Conservation (phyloP, 768 basidiomycete species). For the Melanogaster broomeanus region DNA sequence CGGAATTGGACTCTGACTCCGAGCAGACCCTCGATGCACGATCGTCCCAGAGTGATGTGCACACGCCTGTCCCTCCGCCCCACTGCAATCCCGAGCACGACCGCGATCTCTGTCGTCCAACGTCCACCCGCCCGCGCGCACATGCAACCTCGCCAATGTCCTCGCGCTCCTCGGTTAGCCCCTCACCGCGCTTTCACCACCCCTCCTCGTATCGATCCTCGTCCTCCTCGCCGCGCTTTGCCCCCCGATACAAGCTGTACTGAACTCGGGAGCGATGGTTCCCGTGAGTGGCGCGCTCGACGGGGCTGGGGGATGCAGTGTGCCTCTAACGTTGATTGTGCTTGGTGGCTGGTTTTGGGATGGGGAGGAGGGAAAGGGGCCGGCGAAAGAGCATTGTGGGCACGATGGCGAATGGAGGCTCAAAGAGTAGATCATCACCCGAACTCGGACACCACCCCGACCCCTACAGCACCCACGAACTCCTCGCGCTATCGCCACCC, state of each 20-base stretch:
- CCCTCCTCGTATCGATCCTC: too few relatives aligned
- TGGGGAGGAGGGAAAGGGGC: conserved; percentile 25
- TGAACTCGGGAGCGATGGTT: conserved; percentile 58
- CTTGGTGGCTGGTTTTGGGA: conserved; percentile 90
- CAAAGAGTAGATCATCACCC: background rate
- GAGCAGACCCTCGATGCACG: too few relatives aligned
- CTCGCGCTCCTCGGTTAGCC: background rate
- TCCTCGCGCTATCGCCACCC: background rate
- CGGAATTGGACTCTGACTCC: too few relatives aligned
- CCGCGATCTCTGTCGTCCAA: background rate
- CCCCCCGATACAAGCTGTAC: conserved; percentile 75
- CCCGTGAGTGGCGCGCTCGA: conserved; percentile 70
- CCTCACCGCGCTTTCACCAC: conserved; percentile 79
- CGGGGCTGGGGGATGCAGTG: conserved; percentile 72
- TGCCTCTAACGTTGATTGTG: conserved; percentile 88
- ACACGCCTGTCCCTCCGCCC: conserved; percentile 6
- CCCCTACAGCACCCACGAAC: too few relatives aligned
- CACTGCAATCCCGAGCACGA: background rate
- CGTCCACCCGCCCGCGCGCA: background rate
- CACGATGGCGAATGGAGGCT: background rate
- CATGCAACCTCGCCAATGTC: background rate
- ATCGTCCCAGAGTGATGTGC: background rate
- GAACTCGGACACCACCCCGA: background rate
- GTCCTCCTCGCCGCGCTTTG: conserved; percentile 72
- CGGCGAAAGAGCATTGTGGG: background rate